Evolutionary conservation across 805 yeast genomes (phyloP), one percentile per base, ranked within the genome.

Genomic region (Clavispora phyllophila): DNA sequence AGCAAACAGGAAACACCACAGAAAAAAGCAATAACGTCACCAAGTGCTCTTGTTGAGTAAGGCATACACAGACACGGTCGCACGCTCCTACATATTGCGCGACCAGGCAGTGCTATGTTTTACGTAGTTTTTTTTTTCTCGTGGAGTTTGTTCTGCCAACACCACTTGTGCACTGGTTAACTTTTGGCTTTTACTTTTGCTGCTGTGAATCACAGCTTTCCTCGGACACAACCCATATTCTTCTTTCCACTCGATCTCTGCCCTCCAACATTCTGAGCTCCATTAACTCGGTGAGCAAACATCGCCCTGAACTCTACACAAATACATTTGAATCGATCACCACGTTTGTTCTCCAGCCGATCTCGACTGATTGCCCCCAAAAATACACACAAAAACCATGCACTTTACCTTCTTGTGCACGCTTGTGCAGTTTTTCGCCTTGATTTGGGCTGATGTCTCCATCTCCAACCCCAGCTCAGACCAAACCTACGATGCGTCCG

Each of bases 381-480:
- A n/a, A n/a, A 8, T 9, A 17, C 25, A 31, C 12, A 33, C 18
- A 36, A 18, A 14, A 32, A 13, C 29, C 28, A 20, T 20, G 33
- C 17, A 27, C 9, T 34, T 26, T 20, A 15, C 45, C 15, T 40
- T 47, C 13, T 49, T 45, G 42, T 26, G 41, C 32, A 22, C 44
- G 8, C 25, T 51, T n/a, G 28, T 39, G 19, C 20, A 44, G 43
- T 41, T 50, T 17, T 37, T 46, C 27, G 42, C 43, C 27, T 36
- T 31, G 15, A 70, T 55, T n/a, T 36, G 49, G 12, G 83, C 78
- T 2, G 84, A 78, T 55, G 73, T 81, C 32, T 56, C 62, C 3
- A 51, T 81, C 37, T 49, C 66, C 5, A 36, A 65, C 2, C 83
- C 84, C 2, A 47, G 46, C 3, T 42, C 57, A 8, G 79, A 76